Conservation (phyloP, 2,329 filamentous ascomycete genomes). For the Fusarium sacchari region DNA sequence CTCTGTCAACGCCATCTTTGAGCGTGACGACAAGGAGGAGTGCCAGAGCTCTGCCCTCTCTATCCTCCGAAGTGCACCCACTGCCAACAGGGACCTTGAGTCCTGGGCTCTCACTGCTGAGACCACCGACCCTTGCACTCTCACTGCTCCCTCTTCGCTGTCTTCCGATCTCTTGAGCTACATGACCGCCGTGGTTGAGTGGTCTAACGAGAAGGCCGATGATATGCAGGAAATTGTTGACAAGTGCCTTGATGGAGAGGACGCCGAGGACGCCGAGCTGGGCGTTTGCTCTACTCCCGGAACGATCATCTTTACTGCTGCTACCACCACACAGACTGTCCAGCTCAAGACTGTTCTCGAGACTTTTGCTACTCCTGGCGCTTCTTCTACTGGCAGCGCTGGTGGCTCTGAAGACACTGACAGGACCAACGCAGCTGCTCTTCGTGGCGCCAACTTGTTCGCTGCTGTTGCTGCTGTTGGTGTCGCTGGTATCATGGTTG, state of each 20-base stretch:
- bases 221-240: slow-evolving; percentile 1
- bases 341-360: slow-evolving; percentile 4
- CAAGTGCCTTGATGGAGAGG: slow-evolving; percentile 7
- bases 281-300: slow-evolving; percentile 7
- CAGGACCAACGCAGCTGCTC: not conserved
- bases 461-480: slow-evolving; percentile 9
- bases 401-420: not conserved
- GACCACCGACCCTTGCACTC: slow-evolving; percentile 11
- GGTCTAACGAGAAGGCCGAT: not conserved
- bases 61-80: slow-evolving; percentile 1
- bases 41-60: slow-evolving; percentile 14
- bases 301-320: slow-evolving; percentile 17
- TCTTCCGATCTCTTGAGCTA: slow-evolving; percentile 20
- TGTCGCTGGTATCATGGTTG: slow-evolving; percentile 18
- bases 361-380: not conserved
- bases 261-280: not conserved
- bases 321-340: slow-evolving; percentile 18
- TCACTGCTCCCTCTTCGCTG: slow-evolving; percentile 16
- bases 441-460: not conserved
- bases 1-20: slow-evolving; percentile 12
- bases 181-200: slow-evolving; percentile 14
- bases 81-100: not conserved
- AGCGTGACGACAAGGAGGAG: not conserved
- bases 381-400: not conserved
- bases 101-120: not conserved